phyloP scores from a whole-genome alignment of 2,329 filamentous ascomycete genomes.

The Aspergillus floridensis region DNA sequence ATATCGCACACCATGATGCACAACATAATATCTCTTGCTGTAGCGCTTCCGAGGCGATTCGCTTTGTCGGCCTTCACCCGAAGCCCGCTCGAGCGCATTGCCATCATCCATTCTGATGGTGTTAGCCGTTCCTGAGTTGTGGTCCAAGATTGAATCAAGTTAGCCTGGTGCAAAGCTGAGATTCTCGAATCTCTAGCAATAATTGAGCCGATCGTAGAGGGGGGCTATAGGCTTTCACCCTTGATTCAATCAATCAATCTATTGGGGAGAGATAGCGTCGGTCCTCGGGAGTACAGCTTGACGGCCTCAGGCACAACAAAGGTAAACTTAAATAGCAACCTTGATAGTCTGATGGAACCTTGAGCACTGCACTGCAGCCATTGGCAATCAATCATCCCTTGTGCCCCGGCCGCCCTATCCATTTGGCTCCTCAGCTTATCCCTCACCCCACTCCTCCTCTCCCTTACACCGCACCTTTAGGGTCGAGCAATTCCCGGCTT shows the following conservation, averaged over 20 bases:
- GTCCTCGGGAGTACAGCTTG: too few relatives aligned
- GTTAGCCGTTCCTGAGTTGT: background rate
- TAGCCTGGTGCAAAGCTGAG: background rate
- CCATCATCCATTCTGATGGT: background rate
- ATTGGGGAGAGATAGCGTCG: too few relatives aligned
- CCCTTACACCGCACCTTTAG: conserved; percentile 17
- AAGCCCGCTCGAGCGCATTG: background rate
- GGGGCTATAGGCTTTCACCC: conserved; percentile 9
- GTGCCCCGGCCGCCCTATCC: background rate
- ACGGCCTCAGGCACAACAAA: too few relatives aligned
- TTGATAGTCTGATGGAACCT: too few relatives aligned
- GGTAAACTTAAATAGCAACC: too few relatives aligned
- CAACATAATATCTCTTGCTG: background rate
- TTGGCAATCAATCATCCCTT: background rate
- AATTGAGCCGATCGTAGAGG: conserved; percentile 7
- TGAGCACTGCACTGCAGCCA: too few relatives aligned
- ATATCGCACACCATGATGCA: background rate
- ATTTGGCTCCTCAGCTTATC: background rate
- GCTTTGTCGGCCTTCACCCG: background rate
- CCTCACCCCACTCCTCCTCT: background rate
- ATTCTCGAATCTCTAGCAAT: background rate
- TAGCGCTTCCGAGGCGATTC: background rate
- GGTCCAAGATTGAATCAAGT: background rate
- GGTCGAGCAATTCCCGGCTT: background rate
- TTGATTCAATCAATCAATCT: conserved; percentile 10